Evolutionary conservation across 2,329 filamentous ascomycete species (phyloP), one percentile per base, ranked within the genome.

Genomic region (Alternaria triticina): DNA sequence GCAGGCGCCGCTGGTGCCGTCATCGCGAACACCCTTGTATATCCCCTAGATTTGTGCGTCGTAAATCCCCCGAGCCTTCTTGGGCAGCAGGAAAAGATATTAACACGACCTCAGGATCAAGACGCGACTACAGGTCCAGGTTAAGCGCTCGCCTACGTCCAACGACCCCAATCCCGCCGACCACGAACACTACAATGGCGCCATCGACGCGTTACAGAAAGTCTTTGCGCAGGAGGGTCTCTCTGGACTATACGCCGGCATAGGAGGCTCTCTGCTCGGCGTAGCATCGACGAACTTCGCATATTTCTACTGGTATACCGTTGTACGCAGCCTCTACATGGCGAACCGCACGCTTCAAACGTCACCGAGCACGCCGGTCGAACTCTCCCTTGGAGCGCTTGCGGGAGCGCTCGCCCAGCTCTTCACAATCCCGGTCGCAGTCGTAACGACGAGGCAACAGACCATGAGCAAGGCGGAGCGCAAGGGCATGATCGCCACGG

Each of bases 231-330:
- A 89, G 57, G 96, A 99, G 71, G 96, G 96, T 30, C 60, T 96
- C 9, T 75, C 84, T 50, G 96, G 96, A 7, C 87, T 99, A 8
- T 99, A 99, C 76, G 89, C 92, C 56, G 96, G 96, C 64, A 94
- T 99, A 79, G 86, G 89, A 64, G 94, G 95, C 54, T 89, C 94
- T 5, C 85, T 99, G 17, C 83, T 98, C 55, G 96, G 96, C 57
- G 96, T 99, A 36, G 95, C 94, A 2, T 97, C 94, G 25, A 98
- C 95, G 56, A 99, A 99, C 81, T 99, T 99, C 79, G 96, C 96
- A 74, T 99, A 99, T 83, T 99, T 99, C 80, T 99, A 99, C 84
- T 98, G 95, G 94, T 98, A 98, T 80, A 95, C 93, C 6, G 83
- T 96, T 27, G 93, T 97, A 30, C 89, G 96, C 67, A 89, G 89